Conservation (phyloP, 208 protist species). For the Leishmania aethiopica region DNA sequence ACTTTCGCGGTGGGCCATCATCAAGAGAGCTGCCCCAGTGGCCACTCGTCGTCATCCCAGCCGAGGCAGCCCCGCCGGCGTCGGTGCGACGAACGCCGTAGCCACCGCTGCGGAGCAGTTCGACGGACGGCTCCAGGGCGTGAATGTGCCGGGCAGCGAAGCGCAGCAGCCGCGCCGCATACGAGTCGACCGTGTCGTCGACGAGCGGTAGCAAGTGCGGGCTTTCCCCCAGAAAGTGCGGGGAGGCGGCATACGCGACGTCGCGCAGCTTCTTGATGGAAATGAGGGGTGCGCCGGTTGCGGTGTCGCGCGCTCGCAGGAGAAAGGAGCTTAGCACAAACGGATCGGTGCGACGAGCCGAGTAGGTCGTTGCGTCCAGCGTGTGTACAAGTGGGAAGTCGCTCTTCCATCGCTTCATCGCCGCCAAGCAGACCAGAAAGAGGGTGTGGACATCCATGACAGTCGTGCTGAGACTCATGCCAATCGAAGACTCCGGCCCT, state of each 20-base stretch:
- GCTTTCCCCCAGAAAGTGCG: constrained; percentile 26
- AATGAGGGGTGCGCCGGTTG: constrained; percentile 22
- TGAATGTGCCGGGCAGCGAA: constrained; percentile 28
- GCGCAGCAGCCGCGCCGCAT: constrained; percentile 30
- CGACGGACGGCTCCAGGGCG: constrained; percentile 15
- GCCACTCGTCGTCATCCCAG: background rate
- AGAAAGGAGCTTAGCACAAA: constrained; percentile 57
- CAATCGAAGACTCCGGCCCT: background rate
- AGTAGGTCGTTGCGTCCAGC: constrained; percentile 37
- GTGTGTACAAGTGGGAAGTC: constrained; percentile 19
- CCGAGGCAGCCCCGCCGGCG: background rate
- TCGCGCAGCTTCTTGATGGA: constrained; percentile 40
- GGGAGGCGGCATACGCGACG: constrained; percentile 24
- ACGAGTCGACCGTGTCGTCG: constrained; percentile 39
- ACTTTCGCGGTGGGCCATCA: constrained; percentile 26
- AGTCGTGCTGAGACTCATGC: background rate
- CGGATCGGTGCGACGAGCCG: constrained; percentile 49
- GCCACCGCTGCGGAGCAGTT: constrained; percentile 28
- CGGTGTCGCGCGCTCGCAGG: constrained; percentile 18
- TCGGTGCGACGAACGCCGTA: background rate
- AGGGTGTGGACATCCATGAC: constrained; percentile 26
- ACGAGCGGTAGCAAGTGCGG: constrained; percentile 26
- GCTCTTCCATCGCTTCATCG: constrained; percentile 38
- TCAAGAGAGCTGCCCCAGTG: constrained; percentile 8
- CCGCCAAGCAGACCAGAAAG: constrained; percentile 31